Conservation (phyloP, 345 rosid species). For the Eucalyptus erythrocorys region DNA sequence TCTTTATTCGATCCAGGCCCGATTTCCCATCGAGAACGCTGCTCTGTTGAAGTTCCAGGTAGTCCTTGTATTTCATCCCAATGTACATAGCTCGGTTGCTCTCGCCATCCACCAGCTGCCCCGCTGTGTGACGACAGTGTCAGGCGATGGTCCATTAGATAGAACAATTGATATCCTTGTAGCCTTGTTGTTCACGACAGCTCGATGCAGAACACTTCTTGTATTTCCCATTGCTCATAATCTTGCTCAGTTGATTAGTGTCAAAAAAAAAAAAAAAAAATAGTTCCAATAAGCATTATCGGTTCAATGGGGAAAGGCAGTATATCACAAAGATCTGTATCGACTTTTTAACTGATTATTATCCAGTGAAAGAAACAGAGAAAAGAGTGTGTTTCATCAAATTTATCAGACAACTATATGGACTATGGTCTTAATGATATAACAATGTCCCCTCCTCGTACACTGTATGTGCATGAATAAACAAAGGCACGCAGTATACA, state of each 20-base stretch:
- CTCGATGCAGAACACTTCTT: background rate
- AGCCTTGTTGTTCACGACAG: background rate
- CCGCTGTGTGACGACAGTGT: background rate
- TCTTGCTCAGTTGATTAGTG: background rate
- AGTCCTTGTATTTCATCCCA: background rate
- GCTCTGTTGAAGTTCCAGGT: conserved; percentile 17
- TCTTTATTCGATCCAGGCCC: conserved; percentile 6
- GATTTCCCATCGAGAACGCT: conserved; percentile 18
- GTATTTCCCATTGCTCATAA: background rate
- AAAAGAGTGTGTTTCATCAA: background rate
- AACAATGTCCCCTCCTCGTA: background rate
- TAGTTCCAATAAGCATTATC: background rate
- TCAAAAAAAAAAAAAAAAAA: background rate
- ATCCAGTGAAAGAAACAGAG: background rate
- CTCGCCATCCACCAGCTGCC: background rate
- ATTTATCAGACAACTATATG: background rate
- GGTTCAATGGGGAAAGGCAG: background rate
- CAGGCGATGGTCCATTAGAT: background rate
- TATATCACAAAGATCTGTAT: background rate
- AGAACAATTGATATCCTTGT: background rate
- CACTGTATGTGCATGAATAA: background rate
- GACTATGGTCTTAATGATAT: too few relatives aligned
- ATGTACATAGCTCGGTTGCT: background rate
- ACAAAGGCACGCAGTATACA: background rate
- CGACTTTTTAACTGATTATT: background rate